Conservation (phyloP, 768 basidiomycete genomes). For the Termitomyces sp. region DNA sequence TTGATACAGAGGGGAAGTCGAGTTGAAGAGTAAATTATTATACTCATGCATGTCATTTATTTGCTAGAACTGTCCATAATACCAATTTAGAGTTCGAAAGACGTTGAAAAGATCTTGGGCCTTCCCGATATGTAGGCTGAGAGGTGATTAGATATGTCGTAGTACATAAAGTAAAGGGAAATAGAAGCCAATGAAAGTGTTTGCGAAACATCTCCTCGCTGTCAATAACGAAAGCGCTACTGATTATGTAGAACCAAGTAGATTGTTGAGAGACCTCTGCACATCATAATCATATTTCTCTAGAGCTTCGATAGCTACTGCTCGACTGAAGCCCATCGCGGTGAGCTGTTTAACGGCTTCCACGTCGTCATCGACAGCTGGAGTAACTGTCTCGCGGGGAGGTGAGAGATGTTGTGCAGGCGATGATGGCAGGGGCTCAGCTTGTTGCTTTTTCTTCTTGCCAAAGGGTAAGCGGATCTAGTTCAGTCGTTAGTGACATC, state of each 20-base stretch:
- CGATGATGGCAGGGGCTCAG: slow-evolving; percentile 40
- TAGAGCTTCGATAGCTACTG: slow-evolving; percentile 78
- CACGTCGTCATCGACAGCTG: slow-evolving; percentile 67
- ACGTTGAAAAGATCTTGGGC: background rate
- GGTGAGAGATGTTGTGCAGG: slow-evolving; percentile 37
- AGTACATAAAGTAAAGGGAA: background rate
- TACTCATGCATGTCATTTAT: background rate
- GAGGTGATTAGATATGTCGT: background rate
- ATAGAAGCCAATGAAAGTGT: background rate
- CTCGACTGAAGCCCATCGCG: slow-evolving; percentile 87
- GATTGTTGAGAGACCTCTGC: slow-evolving; percentile 68
- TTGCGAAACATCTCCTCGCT: background rate
- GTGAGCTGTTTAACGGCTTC: slow-evolving; percentile 77
- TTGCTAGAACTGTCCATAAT: background rate
- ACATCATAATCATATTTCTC: slow-evolving; percentile 86
- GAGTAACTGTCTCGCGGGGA: slow-evolving; percentile 45
- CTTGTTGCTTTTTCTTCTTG: slow-evolving; percentile 65
- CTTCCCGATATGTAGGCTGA: background rate
- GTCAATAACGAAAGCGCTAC: background rate
- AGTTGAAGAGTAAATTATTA: slow-evolving; percentile 1
- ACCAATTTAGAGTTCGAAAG: background rate
- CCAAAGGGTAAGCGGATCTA: slow-evolving; percentile 78
- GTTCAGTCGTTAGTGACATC: background rate
- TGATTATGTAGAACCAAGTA: slow-evolving; percentile 36
- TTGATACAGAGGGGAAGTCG: background rate